phyloP scores from a whole-genome alignment of 2,329 filamentous ascomycete genomes.

The Colletotrichum sidae region DNA sequence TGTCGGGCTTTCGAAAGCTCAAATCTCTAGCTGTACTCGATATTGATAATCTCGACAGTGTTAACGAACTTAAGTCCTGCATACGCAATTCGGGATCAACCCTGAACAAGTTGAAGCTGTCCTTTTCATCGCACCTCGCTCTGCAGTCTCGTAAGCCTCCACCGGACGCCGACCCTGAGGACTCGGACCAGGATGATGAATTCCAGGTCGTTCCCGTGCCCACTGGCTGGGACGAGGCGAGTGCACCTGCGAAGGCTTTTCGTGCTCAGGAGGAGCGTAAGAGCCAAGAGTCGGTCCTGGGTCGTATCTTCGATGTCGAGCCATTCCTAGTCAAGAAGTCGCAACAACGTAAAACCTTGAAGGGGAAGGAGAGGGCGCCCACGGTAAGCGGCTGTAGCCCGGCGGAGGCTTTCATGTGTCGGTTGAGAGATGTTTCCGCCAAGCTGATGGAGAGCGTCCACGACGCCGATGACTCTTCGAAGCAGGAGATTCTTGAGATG shows the following conservation, averaged over 20 bases:
- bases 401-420: constrained; percentile 49
- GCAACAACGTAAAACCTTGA: constrained; percentile 39
- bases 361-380: constrained; percentile 34
- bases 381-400: constrained; percentile 25
- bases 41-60: constrained; percentile 68
- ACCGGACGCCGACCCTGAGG: constrained; percentile 56
- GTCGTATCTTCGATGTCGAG: constrained; percentile 64
- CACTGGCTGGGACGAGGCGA: constrained; percentile 41
- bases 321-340: constrained; percentile 51
- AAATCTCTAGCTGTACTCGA: constrained; percentile 67
- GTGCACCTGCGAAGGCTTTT: constrained; percentile 57
- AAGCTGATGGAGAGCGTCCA: constrained; percentile 54
- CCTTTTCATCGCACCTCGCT: constrained; percentile 67
- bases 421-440: constrained; percentile 54
- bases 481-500: constrained; percentile 61
- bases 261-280: constrained; percentile 66
- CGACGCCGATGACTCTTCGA: constrained; percentile 45
- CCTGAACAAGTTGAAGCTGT: constrained; percentile 66
- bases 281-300: constrained; percentile 64
- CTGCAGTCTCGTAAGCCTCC: constrained; percentile 53
- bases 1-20: constrained; percentile 68
- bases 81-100: constrained; percentile 66
- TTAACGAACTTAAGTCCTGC: constrained; percentile 67
- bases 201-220: constrained; percentile 57
- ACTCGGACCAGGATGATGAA: constrained; percentile 67